These are phyloP conservation scores for Neoboletus subvelutipes DNA, from an alignment of 768 basidiomycete species.

Conservation along the genomic window DNA sequence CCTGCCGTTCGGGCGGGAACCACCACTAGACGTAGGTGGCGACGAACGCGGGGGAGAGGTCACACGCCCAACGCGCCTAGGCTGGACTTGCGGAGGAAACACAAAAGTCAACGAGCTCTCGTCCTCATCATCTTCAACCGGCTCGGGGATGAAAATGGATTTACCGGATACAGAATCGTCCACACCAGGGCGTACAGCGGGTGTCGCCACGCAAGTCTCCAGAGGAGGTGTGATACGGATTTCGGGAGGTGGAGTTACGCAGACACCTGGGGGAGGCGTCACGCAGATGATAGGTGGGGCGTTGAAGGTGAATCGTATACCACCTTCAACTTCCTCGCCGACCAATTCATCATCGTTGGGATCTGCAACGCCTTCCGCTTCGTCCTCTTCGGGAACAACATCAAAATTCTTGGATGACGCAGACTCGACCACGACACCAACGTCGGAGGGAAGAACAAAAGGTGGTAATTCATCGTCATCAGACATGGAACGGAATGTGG, in stretches of 20 bases:
- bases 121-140: conserved; percentile 24
- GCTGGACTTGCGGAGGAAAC: conserved; percentile 19
- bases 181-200: conserved; percentile 16
- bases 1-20: conserved; percentile 13
- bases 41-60: conserved; percentile 13
- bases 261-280: conserved; percentile 27
- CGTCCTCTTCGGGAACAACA: conserved; percentile 44
- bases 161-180: conserved; percentile 5
- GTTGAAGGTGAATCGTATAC: conserved; percentile 73
- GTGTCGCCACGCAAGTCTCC: conserved; percentile 16
- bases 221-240: conserved; percentile 23
- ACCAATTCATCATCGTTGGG: conserved; percentile 50
- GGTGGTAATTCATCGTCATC: conserved; percentile 51
- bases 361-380: conserved; percentile 27
- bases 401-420: conserved; percentile 32
- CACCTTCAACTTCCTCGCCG: conserved; percentile 59
- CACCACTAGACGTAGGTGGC: neutral
- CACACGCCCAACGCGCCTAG: conserved; percentile 6
- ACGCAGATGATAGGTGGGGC: conserved; percentile 44
- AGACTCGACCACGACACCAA: conserved; percentile 42
- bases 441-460: conserved; percentile 47
- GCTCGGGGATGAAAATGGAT: conserved; percentile 6
- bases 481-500: conserved; percentile 45
- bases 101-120: conserved; percentile 23
- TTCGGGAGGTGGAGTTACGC: conserved; percentile 29